Conservation (phyloP, 495 filamentous ascomycete species). For the Parathielavia hyrcaniae region DNA sequence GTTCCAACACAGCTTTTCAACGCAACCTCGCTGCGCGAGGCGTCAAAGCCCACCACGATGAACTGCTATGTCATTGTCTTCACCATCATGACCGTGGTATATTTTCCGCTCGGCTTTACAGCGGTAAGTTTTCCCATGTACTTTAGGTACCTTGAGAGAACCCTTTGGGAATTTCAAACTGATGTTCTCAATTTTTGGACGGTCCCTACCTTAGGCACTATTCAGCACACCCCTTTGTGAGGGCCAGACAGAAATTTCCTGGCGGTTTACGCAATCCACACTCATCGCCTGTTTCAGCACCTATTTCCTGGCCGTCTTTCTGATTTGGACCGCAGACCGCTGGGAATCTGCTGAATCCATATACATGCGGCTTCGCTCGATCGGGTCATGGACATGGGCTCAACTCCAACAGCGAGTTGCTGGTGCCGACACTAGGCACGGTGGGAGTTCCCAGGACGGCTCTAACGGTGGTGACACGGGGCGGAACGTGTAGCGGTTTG, state of each 20-base stretch:
- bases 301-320: conserved; percentile 5
- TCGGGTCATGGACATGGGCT: not conserved
- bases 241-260: not conserved
- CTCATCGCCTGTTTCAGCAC: conserved; percentile 12
- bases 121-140: conserved; percentile 8
- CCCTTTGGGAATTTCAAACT: not conserved
- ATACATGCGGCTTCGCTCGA: not conserved
- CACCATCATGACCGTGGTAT: conserved; percentile 20
- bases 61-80: conserved; percentile 20
- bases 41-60: conserved; percentile 12
- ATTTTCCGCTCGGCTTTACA: conserved; percentile 9
- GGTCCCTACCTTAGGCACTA: not conserved
- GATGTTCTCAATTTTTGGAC: not conserved
- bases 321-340: conserved; percentile 10
- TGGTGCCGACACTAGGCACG: too few relatives aligned
- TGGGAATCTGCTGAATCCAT: conserved; percentile 1
- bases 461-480: not conserved
- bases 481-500: not conserved
- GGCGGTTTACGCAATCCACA: conserved; percentile 13
- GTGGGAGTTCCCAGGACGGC: too few relatives aligned
- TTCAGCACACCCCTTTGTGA: conserved; percentile 11
- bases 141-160: not conserved
- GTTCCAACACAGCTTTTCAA: conserved; percentile 15
- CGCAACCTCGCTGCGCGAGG: conserved; percentile 20
- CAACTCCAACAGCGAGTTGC: not conserved